Evolutionary conservation across 73 alveolate species (phyloP), one percentile per base, ranked within the genome.

Genomic region (Paramecium octaurelia): DNA sequence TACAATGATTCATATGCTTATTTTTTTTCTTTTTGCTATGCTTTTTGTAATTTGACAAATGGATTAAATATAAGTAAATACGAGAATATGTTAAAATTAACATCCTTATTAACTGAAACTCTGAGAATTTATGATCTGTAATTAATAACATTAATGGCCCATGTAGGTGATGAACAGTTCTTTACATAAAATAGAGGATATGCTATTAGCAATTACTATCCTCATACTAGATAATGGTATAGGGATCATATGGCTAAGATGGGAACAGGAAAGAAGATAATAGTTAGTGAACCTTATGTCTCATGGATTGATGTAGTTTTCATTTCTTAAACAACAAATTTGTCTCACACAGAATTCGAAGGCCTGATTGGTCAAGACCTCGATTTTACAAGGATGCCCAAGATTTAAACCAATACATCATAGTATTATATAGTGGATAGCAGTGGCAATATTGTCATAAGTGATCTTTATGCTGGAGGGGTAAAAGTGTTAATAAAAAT

Each of bases 51-150:
- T 64, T 12, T 31, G 42, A 64, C 84, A 31, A 64, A 64, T 27
- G 46, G 46, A 9, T 31, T 27, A 11, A 64, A 64, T 64, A 11
- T 64, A 12, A 64, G 50, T 34, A 64, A 64, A 64, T 64, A 64
- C 31, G 46, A 27, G 46, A 64, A 64, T 27, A 64, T 64, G 10
- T 34, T 73, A 24, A 73, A 73, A 40, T 34, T 36, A 73, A 73
- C 87, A n/a, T 73, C 87, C 36, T 35, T 73, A 35, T 73, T 73
- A 73, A 73, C 87, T 73, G 60, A 73, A 43, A 23, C 59, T 35
- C 18, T 73, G 7, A 34, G 59, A 36, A 73, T 73, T 36, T 73
- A 14, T 43, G 59, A 73, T 73, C 59, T 73, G 0, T 36, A 73
- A 29, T 73, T 36, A 36, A 11, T 40, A 36, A 36, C 57, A 4